Conservation (phyloP, 2,329 filamentous ascomycete genomes). For the Lachnellula willkommii region DNA sequence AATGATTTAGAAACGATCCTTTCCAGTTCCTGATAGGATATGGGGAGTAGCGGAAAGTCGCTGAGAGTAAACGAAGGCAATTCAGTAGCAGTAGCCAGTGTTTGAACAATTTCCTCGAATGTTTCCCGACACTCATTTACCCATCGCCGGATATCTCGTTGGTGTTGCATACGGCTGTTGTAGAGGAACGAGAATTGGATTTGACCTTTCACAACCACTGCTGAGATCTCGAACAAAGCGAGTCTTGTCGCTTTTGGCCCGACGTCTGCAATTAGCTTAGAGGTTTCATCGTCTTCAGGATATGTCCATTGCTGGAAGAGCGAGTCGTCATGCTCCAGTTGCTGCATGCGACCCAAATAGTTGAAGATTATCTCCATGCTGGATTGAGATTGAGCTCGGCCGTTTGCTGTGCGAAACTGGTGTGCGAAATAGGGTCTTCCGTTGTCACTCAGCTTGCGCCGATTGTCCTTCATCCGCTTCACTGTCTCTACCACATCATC, state of each 20-base stretch:
- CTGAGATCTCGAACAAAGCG: conserved; percentile 13
- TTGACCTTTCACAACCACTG: conserved; percentile 3
- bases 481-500: conserved; percentile 7
- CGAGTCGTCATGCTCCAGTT: conserved; percentile 37
- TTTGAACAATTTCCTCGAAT: conserved; percentile 15
- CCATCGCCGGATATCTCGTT: conserved; percentile 8
- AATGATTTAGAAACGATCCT: conserved; percentile 3
- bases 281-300: background rate
- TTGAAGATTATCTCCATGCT: conserved; percentile 46
- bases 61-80: conserved; percentile 3
- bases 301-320: conserved; percentile 19
- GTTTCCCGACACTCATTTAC: conserved; percentile 3
- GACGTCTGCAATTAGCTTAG: conserved; percentile 9
- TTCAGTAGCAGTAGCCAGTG: background rate
- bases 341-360: conserved; percentile 41
- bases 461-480: conserved; percentile 33
- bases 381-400: conserved; percentile 28
- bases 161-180: conserved; percentile 7
- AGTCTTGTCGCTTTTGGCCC: conserved; percentile 4
- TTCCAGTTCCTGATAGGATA: background rate
- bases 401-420: conserved; percentile 29
- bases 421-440: conserved; percentile 36
- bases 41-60: conserved; percentile 6
- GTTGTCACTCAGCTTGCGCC: conserved; percentile 32
- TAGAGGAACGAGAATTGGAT: conserved; percentile 14